Percentiles rank a stretch among this genome's conserved stretches.
Evolutionary conservation across 2,329 filamentous ascomycete species (phyloP).

Genomic region (Paracoccidioides brasiliensis): DNA sequence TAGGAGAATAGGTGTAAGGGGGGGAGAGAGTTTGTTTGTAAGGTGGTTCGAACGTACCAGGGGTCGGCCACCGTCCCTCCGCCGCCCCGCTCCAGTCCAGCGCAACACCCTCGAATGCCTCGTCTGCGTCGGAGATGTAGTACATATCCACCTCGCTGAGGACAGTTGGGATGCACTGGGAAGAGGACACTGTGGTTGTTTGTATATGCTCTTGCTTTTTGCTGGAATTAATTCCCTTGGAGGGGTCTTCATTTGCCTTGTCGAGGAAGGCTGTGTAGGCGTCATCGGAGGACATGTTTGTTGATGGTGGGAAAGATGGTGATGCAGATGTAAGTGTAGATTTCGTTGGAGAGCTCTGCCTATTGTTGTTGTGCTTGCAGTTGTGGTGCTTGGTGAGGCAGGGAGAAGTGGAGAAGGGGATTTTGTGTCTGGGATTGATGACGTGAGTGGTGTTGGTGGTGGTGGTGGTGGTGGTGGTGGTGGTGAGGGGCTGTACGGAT

Average conservation of each 20-base stretch:
- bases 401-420: not conserved
- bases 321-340: slow-evolving; percentile 1
- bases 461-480: not conserved
- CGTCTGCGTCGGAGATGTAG: slow-evolving; percentile 72
- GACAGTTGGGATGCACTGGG: slow-evolving; percentile 45
- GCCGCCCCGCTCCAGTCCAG: slow-evolving; percentile 41
- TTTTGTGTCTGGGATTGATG: not conserved
- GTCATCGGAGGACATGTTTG: slow-evolving; percentile 49
- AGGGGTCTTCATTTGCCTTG: slow-evolving; percentile 64
- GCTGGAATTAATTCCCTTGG: slow-evolving; percentile 16
- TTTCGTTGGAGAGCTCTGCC: slow-evolving; percentile 9
- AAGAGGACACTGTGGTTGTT: slow-evolving; percentile 28
- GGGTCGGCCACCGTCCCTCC: slow-evolving; percentile 23
- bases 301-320: not conserved
- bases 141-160: slow-evolving; percentile 47
- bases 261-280: slow-evolving; percentile 75
- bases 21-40: not conserved
- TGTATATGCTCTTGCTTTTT: slow-evolving; percentile 4
- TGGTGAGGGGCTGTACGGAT: not conserved
- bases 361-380: not conserved
- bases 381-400: not conserved
- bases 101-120: slow-evolving; percentile 67
- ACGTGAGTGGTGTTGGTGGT: not conserved
- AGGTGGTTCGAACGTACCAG: slow-evolving; percentile 15
- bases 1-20: not conserved